A percentile compares a stretch with the other conserved stretches of the same genome.
Conservation (phyloP, 306 rosid species). For the Carpinus fangiana region DNA sequence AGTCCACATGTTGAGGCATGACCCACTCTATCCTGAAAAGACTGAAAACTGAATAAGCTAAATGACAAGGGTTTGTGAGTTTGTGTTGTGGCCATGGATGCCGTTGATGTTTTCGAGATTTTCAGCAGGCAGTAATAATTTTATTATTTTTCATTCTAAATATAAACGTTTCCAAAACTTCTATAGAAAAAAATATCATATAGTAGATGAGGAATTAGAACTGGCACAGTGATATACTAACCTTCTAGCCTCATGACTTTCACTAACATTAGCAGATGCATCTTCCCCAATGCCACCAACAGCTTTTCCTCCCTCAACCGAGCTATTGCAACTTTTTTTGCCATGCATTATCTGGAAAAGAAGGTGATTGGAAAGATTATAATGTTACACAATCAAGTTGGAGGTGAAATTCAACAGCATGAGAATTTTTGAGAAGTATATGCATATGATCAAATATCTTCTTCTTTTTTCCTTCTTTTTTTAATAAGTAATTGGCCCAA, state of each 20-base stretch:
- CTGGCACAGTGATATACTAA: constrained; percentile 17
- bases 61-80: not conserved
- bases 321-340: constrained; percentile 19
- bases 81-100: not conserved
- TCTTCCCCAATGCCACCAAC: constrained; percentile 22
- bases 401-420: not conserved
- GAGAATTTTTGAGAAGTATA: not conserved
- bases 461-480: no score
- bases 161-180: not conserved
- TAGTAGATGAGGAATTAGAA: not conserved
- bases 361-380: not conserved
- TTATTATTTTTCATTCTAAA: not conserved
- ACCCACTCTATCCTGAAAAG: no score
- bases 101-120: no score
- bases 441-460: not conserved
- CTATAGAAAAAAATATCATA: not conserved
- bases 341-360: constrained; percentile 59
- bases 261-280: constrained; percentile 12
- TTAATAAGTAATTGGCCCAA: no score
- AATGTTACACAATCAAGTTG: not conserved
- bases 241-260: constrained; percentile 41
- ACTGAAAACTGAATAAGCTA: no score
- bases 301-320: constrained; percentile 27
- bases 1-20: no score
- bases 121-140: no score